Evolutionary conservation across 371 early-diverging fungal species (phyloP).

Genomic region (Fennellomyces sp.): DNA sequence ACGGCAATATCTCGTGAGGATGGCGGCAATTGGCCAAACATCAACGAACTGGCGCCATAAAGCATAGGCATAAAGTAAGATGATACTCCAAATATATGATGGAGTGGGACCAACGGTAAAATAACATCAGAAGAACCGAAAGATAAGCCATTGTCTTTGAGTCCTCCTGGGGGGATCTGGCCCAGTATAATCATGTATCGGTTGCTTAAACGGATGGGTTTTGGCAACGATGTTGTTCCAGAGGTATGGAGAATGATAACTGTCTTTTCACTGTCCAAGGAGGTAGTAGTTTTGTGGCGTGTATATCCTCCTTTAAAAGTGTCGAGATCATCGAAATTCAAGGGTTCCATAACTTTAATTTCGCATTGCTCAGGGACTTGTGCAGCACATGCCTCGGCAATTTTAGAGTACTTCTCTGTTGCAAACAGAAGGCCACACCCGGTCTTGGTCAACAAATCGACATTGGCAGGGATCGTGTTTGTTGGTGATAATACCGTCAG

Average conservation of each 20-base stretch:
- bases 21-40: constrained; percentile 5
- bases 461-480: constrained; percentile 29
- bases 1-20: not conserved
- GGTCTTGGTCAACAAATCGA: constrained; percentile 22
- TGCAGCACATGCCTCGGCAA: constrained; percentile 1
- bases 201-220: constrained; percentile 33
- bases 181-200: constrained; percentile 15
- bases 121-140: not conserved
- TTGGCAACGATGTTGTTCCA: constrained; percentile 28
- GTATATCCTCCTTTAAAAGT: not conserved
- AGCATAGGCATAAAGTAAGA: not conserved
- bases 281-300: not conserved
- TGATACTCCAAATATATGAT: constrained; percentile 18
- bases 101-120: constrained; percentile 5
- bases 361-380: not conserved
- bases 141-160: too few relatives aligned
- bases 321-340: constrained; percentile 5
- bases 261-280: constrained; percentile 12
- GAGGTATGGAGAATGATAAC: constrained; percentile 26
- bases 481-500: constrained; percentile 27
- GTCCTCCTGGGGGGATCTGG: not conserved
- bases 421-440: constrained; percentile 14
- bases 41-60: constrained; percentile 9
- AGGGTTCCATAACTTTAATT: not conserved
- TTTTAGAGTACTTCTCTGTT: constrained; percentile 8